A percentile compares a stretch with the other conserved stretches of the same genome.
Conservation (phyloP, 306 rosid species). For the Cucurbita ficifolia region DNA sequence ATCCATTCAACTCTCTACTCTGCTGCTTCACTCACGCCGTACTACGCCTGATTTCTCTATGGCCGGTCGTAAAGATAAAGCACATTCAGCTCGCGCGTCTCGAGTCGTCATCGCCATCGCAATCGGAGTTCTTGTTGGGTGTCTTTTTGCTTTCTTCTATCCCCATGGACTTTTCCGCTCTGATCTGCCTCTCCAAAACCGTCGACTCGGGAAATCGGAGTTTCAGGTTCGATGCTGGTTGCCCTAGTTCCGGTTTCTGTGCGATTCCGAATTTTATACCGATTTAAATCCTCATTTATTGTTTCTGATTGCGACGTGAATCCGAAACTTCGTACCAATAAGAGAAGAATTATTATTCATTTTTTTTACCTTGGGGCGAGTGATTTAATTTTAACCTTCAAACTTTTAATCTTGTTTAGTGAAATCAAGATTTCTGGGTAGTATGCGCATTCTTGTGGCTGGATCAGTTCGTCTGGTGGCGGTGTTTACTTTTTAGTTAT, state of each 20-base stretch:
- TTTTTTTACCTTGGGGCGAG: neutral
- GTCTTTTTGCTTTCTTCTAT: slow-evolving; percentile 35
- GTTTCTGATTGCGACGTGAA: neutral
- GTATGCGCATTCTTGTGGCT: neutral
- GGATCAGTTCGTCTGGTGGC: neutral
- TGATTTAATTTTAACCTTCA: neutral
- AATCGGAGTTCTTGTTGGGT: slow-evolving; percentile 52
- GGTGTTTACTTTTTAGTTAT: neutral
- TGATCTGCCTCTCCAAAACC: slow-evolving; percentile 17
- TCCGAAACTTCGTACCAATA: neutral
- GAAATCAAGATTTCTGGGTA: neutral
- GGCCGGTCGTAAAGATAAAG: slow-evolving; percentile 70
- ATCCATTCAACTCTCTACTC: neutral
- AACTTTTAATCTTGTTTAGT: neutral
- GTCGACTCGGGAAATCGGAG: slow-evolving; percentile 24
- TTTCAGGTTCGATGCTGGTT: slow-evolving; percentile 28
- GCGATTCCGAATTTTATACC: neutral
- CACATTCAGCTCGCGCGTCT: slow-evolving; percentile 32
- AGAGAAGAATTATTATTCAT: neutral
- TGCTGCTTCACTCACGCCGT: neutral
- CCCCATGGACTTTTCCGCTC: slow-evolving; percentile 40
- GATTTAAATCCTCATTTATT: neutral
- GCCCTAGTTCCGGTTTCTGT: neutral
- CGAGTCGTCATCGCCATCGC: slow-evolving; percentile 31
- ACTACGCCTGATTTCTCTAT: slow-evolving; percentile 13